These are phyloP conservation scores for Fonsecaea erecta DNA, from an alignment of 2,329 filamentous ascomycete species.

Conservation along the genomic window DNA sequence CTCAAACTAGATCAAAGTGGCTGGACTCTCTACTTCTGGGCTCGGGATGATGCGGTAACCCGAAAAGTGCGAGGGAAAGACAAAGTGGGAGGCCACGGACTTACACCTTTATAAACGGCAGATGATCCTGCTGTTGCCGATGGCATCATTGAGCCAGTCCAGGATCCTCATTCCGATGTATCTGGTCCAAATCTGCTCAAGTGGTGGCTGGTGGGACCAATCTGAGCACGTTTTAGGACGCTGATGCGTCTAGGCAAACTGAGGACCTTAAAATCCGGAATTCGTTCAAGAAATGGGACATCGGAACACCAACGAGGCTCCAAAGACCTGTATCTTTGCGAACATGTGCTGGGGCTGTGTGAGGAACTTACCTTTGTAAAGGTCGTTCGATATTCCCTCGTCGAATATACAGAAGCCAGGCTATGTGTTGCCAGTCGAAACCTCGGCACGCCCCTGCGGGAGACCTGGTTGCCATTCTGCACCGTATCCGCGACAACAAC, in stretches of 20 bases:
- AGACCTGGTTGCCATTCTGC: not conserved
- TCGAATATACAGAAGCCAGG: not conserved
- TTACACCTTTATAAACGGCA: not conserved
- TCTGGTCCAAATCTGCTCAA: not conserved
- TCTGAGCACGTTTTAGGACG: not conserved
- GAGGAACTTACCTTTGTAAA: not conserved
- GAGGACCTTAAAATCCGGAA: not conserved
- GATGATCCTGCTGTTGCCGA: not conserved
- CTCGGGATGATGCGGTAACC: not conserved
- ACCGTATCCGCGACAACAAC: not conserved
- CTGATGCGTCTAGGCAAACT: not conserved
- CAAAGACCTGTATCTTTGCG: not conserved
- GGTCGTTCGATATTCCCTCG: not conserved
- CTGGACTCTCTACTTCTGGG: not conserved
- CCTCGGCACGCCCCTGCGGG: not conserved
- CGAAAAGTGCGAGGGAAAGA: not conserved
- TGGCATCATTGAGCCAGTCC: not conserved
- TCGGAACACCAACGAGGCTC: not conserved
- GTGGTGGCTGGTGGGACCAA: not conserved
- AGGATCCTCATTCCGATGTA: not conserved
- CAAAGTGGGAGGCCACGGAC: not conserved
- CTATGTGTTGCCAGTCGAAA: not conserved
- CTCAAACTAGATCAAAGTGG: not conserved
- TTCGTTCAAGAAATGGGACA: not conserved
- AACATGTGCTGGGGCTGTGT: not conserved